Evolutionary conservation across 257 asterid species (phyloP), one percentile per base, ranked within the genome.

Genomic region (Capsicum chinense): DNA sequence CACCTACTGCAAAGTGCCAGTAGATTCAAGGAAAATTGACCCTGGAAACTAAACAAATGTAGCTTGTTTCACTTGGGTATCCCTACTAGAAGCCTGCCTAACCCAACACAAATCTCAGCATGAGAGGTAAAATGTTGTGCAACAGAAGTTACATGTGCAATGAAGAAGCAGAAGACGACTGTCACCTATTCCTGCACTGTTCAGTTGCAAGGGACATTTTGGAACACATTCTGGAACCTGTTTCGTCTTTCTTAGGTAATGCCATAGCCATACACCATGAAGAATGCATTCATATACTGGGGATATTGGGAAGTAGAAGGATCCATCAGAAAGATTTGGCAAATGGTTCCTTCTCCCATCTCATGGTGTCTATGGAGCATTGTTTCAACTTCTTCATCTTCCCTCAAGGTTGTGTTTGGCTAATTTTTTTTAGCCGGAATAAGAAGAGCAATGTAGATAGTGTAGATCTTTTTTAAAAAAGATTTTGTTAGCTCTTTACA

Each of bases 381-480:
- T 57, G n/a, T 66, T 33, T 33, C 73, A 66, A 33, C 47, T 33
- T 33, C 73, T 66, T 37, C 73, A 5, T 13, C 73, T 33, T 33
- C 17, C 73, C 73, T 66, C 47, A 33, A 66, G 47, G 10, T 47
- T 33, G 11, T 66, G 48, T 33, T 33, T 13, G 73, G 73, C 35
- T 66, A 26, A 33, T 6, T 7, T 33, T 33, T 5, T 66, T 26
- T 66, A 33, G n/a, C 44, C 33, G n/a, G 73, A 66, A 64, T 64
- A 64, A 33, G 73, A 47, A 66, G n/a, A 66, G 17, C n/a, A 66
- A 66, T 13, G 9, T 66, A 66, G 73, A 66, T 66, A 66, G 68
- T 19, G 39, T 66, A 63, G 42, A 63, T 10, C 69, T 62, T 62
- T 19, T 63, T 63, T 3, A 44, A 4, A 44, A 44, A 44, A 16